These are phyloP conservation scores for Phytophthora tentaculata DNA, from an alignment of 352 stramenopile species.

Conservation along the genomic window DNA sequence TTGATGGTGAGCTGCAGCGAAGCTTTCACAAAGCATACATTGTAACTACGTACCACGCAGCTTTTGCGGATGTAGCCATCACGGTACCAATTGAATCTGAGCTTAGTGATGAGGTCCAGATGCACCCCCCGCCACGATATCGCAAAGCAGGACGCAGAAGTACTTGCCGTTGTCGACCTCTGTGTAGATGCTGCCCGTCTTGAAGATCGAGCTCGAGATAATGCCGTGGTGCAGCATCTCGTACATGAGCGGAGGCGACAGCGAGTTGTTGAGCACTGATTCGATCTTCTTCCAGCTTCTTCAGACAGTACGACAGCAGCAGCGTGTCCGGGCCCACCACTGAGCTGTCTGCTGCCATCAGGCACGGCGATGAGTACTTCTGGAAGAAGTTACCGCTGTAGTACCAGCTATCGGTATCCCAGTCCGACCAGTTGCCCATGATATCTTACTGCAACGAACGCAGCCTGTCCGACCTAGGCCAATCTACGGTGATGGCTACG, in stretches of 20 bases:
- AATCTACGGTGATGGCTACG: slow-evolving; percentile 33
- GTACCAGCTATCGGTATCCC: slow-evolving; percentile 67
- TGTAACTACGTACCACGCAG: too few species aligned
- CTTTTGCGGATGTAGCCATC: too few species aligned
- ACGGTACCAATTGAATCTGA: too few species aligned
- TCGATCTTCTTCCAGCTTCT: slow-evolving; percentile 63
- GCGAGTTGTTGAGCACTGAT: slow-evolving; percentile 67
- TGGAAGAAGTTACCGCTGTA: slow-evolving; percentile 81
- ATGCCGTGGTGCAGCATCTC: slow-evolving; percentile 73
- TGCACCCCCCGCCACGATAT: too few species aligned
- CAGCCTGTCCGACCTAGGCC: slow-evolving; percentile 46
- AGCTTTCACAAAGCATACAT: too few species aligned
- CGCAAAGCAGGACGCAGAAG: slow-evolving; percentile 83
- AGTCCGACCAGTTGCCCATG: slow-evolving; percentile 47
- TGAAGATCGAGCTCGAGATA: slow-evolving; percentile 54
- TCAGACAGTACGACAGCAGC: slow-evolving; percentile 52
- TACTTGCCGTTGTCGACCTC: slow-evolving; percentile 83
- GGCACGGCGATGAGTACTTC: slow-evolving; percentile 80
- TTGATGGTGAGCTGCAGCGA: too few species aligned
- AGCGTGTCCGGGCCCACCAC: slow-evolving; percentile 57
- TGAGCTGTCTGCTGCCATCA: slow-evolving; percentile 63
- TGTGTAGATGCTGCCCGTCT: slow-evolving; percentile 49
- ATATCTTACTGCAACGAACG: slow-evolving; percentile 63
- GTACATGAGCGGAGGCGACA: slow-evolving; percentile 60
- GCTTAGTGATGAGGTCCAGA: too few species aligned